Evolutionary conservation across 176 grass and related monocot genomes (phyloP).

Genomic region (Oropetium thomaeum): DNA sequence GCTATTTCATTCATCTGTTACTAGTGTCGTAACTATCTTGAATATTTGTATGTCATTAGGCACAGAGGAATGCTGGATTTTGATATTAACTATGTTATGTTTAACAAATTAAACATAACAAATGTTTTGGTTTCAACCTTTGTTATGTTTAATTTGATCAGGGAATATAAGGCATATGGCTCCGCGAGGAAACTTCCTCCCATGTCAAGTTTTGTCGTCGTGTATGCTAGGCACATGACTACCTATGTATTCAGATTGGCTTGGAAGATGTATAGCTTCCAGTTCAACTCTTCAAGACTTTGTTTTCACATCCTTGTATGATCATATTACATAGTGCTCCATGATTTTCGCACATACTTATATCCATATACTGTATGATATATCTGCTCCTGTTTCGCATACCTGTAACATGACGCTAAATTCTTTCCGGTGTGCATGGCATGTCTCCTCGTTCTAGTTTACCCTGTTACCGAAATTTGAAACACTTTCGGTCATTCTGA

Average conservation of each 20-base stretch:
- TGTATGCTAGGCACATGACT: neutral
- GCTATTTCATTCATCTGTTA: neutral
- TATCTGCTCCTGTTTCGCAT: neutral
- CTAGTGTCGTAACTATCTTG: neutral
- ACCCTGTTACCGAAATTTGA: neutral
- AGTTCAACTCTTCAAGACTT: neutral
- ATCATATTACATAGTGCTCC: neutral
- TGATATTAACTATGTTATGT: conserved; percentile 7
- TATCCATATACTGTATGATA: neutral
- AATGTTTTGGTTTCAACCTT: conserved; percentile 4
- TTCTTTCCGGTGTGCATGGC: neutral
- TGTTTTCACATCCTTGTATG: neutral
- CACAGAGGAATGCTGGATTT: neutral
- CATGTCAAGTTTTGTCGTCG: neutral
- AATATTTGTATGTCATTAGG: neutral
- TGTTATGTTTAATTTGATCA: conserved; percentile 17
- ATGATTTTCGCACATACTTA: neutral
- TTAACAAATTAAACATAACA: neutral
- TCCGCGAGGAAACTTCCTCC: neutral
- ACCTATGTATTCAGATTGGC: neutral
- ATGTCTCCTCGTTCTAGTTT: neutral
- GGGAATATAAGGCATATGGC: neutral
- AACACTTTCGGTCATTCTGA: neutral
- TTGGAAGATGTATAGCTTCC: neutral
- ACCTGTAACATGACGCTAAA: neutral